Evolutionary conservation across 148 eudicot species (phyloP), one percentile per base, ranked within the genome.

Genomic region (Tetragonia tetragonoides): DNA sequence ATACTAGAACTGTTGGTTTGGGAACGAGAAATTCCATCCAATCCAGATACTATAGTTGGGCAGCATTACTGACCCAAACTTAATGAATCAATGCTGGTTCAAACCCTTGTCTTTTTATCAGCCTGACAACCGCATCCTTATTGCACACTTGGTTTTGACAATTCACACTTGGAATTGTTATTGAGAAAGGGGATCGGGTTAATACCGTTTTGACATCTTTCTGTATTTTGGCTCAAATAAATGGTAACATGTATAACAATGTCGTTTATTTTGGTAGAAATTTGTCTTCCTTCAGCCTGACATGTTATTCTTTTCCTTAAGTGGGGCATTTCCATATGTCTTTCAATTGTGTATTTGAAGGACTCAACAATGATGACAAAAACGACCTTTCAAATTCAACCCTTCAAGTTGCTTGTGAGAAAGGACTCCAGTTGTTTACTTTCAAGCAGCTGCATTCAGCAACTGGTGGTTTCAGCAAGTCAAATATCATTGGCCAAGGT

Each of bases 401-500:
- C 77, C 74, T 85, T 66, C 87, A 91, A 87, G 87, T 90, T 71
- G 82, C 89, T 23, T 77, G 85, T 42, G 97, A 91, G 72, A 90
- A 83, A 81, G 97, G 97, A 65, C 85, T 93, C 65, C 91, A 87
- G 57, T 85, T 90, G 28, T 92, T 95, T 85, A 88, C 92, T 53
- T 91, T 80, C 88, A 95, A 95, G 90, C 94, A 93, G 80, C 88
- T 95, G 53, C 91, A 90, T 83, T 91, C 93, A 16, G 94, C 94
- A 46, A 90, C 96, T 41, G 88, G 97, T 69, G 93, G 99, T 64
- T 95, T 95, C 76, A 90, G 91, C 64, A 92, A 95, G 80, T 90
- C 97, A 18, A 95, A 95, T 84, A 80, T 95, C 62, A 91, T 95
- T 75, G 99, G 97, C 49, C 97, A 89, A 73, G 99, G 99, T 73